Conservation (phyloP, 1,139 yeast genomes). For the Ogataea hybrid region DNA sequence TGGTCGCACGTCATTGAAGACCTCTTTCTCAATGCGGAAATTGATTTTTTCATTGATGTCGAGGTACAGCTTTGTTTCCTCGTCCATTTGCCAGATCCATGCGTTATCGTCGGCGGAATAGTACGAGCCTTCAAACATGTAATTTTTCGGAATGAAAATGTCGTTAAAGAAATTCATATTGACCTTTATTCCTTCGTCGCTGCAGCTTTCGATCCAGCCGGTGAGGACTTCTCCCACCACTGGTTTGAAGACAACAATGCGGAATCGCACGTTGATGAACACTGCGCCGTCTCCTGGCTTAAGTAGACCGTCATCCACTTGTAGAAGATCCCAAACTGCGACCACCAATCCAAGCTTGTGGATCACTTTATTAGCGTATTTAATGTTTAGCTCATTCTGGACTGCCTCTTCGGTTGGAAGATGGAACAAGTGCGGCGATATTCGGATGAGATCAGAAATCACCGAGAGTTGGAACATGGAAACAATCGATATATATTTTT, state of each 20-base stretch:
- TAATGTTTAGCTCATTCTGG: slow-evolving; percentile 76
- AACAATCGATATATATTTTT: slow-evolving; percentile 1
- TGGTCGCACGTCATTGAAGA: slow-evolving; percentile 80
- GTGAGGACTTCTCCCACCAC: slow-evolving; percentile 91
- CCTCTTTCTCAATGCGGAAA: slow-evolving; percentile 86
- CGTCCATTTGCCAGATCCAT: slow-evolving; percentile 91
- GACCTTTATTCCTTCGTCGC: slow-evolving; percentile 81
- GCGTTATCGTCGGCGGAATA: slow-evolving; percentile 79
- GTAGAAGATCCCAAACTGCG: slow-evolving; percentile 77
- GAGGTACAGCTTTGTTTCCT: slow-evolving; percentile 69
- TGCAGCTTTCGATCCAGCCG: slow-evolving; percentile 91
- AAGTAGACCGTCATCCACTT: slow-evolving; percentile 81
- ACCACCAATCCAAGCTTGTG: slow-evolving; percentile 82
- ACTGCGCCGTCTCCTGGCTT: slow-evolving; percentile 97
- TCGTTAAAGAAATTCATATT: slow-evolving; percentile 89
- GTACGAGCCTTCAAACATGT: slow-evolving; percentile 75
- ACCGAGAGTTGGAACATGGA: slow-evolving; percentile 81
- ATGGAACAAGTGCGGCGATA: slow-evolving; percentile 83
- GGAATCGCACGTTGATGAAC: slow-evolving; percentile 69
- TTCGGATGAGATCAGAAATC: slow-evolving; percentile 77
- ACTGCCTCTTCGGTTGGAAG: slow-evolving; percentile 69
- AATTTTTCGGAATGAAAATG: slow-evolving; percentile 78
- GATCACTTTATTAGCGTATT: slow-evolving; percentile 81
- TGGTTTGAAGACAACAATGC: slow-evolving; percentile 86
- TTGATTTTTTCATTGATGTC: slow-evolving; percentile 90